A percentile compares a stretch with the other conserved stretches of the same genome.
Evolutionary conservation across 176 grass and related monocot species (phyloP).

Genomic region (Tillandsia leiboldiana): DNA sequence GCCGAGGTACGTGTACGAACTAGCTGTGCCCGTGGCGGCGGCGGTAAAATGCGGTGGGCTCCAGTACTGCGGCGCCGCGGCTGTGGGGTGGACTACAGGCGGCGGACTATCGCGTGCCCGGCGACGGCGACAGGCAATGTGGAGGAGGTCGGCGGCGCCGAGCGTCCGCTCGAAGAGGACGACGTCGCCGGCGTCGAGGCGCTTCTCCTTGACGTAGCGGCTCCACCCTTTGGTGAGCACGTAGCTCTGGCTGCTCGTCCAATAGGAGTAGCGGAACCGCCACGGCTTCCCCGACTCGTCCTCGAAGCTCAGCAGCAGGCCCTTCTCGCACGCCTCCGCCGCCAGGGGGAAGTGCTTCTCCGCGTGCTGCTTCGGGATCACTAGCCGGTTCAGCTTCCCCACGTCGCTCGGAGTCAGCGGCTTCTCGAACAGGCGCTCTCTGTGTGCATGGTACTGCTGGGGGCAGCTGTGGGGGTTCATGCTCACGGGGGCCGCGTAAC

Average conservation of each 20-base stretch:
- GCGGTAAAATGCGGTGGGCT: slow-evolving; percentile 48
- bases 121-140: slow-evolving; percentile 7
- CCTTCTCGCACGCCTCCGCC: slow-evolving; percentile 55
- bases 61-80: slow-evolving; percentile 32
- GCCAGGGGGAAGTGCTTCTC: slow-evolving; percentile 80
- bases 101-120: neutral
- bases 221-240: slow-evolving; percentile 96
- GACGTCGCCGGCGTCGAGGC: slow-evolving; percentile 66
- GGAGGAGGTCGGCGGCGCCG: slow-evolving; percentile 15
- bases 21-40: slow-evolving; percentile 42
- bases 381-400: slow-evolving; percentile 91
- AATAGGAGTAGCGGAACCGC: slow-evolving; percentile 92
- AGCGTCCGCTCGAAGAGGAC: slow-evolving; percentile 24
- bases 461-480: slow-evolving; percentile 46
- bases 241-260: slow-evolving; percentile 98
- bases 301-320: slow-evolving; percentile 62
- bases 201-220: slow-evolving; percentile 92
- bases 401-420: slow-evolving; percentile 81
- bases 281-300: slow-evolving; percentile 73
- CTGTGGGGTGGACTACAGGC: neutral
- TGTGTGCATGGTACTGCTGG: slow-evolving; percentile 16
- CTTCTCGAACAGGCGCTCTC: slow-evolving; percentile 85
- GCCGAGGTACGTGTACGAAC: slow-evolving; percentile 29
- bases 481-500: slow-evolving; percentile 55
- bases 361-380: slow-evolving; percentile 95